These are phyloP conservation scores for Cryphonectria nitschkei DNA, from an alignment of 2,329 filamentous ascomycete genomes.

Conservation along the genomic window DNA sequence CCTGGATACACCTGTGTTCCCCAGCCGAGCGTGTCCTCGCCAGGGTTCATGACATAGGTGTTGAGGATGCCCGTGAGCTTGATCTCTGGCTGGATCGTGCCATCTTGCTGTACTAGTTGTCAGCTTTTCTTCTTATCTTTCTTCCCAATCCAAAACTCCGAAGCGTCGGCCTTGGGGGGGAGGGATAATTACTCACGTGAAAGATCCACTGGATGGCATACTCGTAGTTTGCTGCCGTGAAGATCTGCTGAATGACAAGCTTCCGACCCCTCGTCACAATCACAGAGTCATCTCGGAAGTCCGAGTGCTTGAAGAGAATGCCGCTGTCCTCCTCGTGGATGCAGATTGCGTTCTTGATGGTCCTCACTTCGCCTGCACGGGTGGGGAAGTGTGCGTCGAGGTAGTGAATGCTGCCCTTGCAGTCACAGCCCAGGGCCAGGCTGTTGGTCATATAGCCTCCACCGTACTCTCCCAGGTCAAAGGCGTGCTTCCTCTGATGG, in stretches of 20 bases:
- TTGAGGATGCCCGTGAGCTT: conserved; percentile 92
- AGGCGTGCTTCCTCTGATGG: conserved; percentile 80
- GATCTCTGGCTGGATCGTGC: conserved; percentile 88
- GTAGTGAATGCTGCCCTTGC: conserved; percentile 90
- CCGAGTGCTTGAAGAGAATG: conserved; percentile 91
- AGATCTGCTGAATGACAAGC: conserved; percentile 86
- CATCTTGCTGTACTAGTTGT: conserved; percentile 64
- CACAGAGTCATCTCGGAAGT: conserved; percentile 87
- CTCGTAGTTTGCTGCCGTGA: conserved; percentile 95
- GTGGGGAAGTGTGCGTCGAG: conserved; percentile 87
- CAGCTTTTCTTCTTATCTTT: background rate
- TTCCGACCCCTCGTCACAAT: conserved; percentile 87
- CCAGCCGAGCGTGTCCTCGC: conserved; percentile 83
- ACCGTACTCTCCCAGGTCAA: conserved; percentile 80
- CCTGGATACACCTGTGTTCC: conserved; percentile 87
- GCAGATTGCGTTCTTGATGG: conserved; percentile 92
- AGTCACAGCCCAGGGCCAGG: conserved; percentile 77
- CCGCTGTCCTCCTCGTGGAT: conserved; percentile 93
- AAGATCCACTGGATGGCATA: conserved; percentile 84
- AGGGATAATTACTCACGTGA: conserved; percentile 50
- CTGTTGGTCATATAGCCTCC: conserved; percentile 85
- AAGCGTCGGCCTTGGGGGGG: no score
- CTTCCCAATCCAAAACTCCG: no score
- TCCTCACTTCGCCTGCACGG: conserved; percentile 71
- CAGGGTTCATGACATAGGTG: conserved; percentile 80